phyloP scores from a whole-genome alignment of 441 rosid species.

The Pelargonium fulgidum region DNA sequence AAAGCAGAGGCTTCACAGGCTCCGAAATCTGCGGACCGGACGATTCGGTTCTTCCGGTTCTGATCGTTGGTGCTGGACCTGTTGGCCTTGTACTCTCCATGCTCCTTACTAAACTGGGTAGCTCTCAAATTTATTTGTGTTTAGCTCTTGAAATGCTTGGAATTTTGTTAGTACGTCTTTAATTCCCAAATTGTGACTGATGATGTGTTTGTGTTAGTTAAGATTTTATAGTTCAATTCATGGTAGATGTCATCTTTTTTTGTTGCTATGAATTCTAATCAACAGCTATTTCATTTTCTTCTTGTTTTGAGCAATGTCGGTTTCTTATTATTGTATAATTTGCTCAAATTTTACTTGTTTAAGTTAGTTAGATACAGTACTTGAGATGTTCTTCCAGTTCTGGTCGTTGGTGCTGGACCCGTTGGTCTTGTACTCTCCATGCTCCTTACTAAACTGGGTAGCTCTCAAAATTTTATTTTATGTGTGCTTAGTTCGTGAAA shows the following conservation, averaged over 20 bases:
- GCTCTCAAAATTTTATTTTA: not conserved
- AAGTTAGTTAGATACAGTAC: not conserved
- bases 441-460: conserved; percentile 76
- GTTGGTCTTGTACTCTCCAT: conserved; percentile 90
- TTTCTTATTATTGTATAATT: not conserved
- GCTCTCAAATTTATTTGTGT: not conserved
- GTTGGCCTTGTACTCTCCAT: conserved; percentile 90
- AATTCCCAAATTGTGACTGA: not conserved
- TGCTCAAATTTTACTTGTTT: not conserved
- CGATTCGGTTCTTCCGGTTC: conserved; percentile 58
- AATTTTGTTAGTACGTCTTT: not conserved
- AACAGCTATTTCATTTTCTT: not conserved
- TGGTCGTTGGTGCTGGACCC: conserved; percentile 94
- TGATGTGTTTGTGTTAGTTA: not conserved
- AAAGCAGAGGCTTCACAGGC: conserved; percentile 34
- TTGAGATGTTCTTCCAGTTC: conserved; percentile 50
- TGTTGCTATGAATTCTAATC: not conserved
- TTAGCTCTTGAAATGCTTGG: not conserved
- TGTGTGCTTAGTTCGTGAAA: not conserved
- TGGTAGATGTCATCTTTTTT: too few species aligned
- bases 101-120: conserved; percentile 76
- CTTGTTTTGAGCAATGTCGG: not conserved
- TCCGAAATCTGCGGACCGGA: conserved; percentile 19
- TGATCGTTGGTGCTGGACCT: conserved; percentile 94
- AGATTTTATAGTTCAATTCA: not conserved